Base-by-base conservation (phyloP, 768 basidiomycete genomes). In the Austroboletus eburneus region DNA sequence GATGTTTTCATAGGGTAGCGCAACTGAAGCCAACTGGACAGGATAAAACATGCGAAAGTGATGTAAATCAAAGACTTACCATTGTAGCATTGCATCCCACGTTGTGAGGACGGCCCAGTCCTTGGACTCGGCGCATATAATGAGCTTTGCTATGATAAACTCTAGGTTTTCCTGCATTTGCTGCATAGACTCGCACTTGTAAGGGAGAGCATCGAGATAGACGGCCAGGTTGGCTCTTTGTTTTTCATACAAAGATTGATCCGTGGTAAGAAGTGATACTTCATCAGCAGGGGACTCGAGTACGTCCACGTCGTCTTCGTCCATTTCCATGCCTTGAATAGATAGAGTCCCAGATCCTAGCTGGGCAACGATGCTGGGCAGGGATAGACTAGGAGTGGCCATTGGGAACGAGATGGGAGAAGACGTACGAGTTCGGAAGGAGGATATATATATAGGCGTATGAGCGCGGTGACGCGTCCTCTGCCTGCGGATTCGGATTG, bases 11-110 rank as follows among this genome's bases (percentile, higher is more conserved):
- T 77, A 3, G 88, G 89, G 64, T 91, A 91, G 33, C 81, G 80
- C 81, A 91, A 80, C 54, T 84, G 70, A 39, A 91, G 63, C 88
- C 89, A 91, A 65, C 88, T 91, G 29, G 29, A 35, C 24, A 22
- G 24, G n/a, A 37, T 64, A 12, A 54, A 51, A 30, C 22, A 32
- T 38, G 17, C 12, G 22, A 25, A 20, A 27, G 45, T 9, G 8
- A 36, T 9, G 48, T 30, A 35, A n/a, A 36, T 29, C 5, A 27
- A 41, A 39, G 21, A 58, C 74, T 51, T 59, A 83, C 88, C 85
- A 88, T 69, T 89, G 85, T 25, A 91, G 69, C 67, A 83, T 73
- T 16, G 81, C 83, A 64, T 90, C 87, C 87, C 88, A 91, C 7
- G 80, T 81, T 22, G 81, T 78, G 35, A 89, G 72, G 17, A 79